phyloP scores from a whole-genome alignment of 2,329 filamentous ascomycete genomes.

The Pseudogymnoascus sp. region DNA sequence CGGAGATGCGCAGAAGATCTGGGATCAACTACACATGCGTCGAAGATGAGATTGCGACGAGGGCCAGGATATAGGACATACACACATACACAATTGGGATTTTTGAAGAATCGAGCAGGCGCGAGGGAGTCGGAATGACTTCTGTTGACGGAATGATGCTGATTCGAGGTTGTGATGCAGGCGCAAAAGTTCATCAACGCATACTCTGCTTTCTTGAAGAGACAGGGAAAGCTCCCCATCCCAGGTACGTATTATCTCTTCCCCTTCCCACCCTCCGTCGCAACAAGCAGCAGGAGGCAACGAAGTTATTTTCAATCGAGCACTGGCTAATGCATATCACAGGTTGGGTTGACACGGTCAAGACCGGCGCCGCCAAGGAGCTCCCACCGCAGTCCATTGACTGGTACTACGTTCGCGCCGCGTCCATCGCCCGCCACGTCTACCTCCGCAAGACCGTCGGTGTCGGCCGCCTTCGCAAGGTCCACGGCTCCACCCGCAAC shows the following conservation, averaged over 20 bases:
- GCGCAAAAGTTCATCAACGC: slow-evolving; percentile 83
- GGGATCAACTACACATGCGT: slow-evolving; percentile 3
- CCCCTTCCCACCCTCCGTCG: background rate
- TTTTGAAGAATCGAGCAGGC: slow-evolving; percentile 48
- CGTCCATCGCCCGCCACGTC: slow-evolving; percentile 93
- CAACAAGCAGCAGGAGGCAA: background rate
- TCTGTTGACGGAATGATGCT: slow-evolving; percentile 69
- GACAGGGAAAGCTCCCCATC: slow-evolving; percentile 86
- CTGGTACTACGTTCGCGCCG: slow-evolving; percentile 91
- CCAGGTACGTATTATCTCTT: slow-evolving; percentile 56
- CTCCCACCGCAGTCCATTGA: slow-evolving; percentile 96
- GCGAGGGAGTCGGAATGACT: slow-evolving; percentile 65
- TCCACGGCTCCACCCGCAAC: slow-evolving; percentile 96
- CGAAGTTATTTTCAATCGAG: background rate
- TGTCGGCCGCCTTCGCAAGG: slow-evolving; percentile 94
- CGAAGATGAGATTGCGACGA: slow-evolving; percentile 11
- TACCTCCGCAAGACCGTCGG: slow-evolving; percentile 99
- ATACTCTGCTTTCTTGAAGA: slow-evolving; percentile 86
- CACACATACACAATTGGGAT: slow-evolving; percentile 7
- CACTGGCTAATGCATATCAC: slow-evolving; percentile 3
- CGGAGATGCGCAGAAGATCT: slow-evolving; percentile 10
- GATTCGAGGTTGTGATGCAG: slow-evolving; percentile 47
- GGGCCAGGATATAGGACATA: slow-evolving; percentile 2
- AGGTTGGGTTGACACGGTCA: slow-evolving; percentile 99
- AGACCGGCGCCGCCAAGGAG: slow-evolving; percentile 95